Evolutionary conservation across 768 basidiomycete genomes (phyloP).

Genomic region (Calocybe indica): DNA sequence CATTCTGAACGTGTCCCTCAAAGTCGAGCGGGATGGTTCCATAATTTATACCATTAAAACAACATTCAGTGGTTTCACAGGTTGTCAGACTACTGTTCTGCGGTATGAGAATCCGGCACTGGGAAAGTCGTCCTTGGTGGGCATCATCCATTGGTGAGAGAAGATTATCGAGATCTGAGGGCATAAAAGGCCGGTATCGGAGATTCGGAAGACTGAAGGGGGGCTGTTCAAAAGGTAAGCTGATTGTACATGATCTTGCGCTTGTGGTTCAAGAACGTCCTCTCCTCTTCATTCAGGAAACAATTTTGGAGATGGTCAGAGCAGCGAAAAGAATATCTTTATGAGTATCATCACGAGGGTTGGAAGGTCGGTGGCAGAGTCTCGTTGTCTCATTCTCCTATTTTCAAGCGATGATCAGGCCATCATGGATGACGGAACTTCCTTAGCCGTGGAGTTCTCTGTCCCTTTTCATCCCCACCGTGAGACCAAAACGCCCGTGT

Average conservation of each 20-base stretch:
- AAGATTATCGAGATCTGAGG: constrained; percentile 41
- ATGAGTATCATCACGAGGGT: constrained; percentile 33
- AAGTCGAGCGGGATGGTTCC: constrained; percentile 36
- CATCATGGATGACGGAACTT: constrained; percentile 16
- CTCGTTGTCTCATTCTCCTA: constrained; percentile 1
- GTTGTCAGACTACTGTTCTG: constrained; percentile 38
- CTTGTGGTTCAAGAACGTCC: neutral
- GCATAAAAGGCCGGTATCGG: constrained; percentile 29
- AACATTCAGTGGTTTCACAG: constrained; percentile 30
- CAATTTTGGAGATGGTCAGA: constrained; percentile 40
- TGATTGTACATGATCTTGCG: neutral
- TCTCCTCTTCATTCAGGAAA: constrained; percentile 17
- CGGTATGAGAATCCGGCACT: constrained; percentile 40
- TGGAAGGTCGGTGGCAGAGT: constrained; percentile 27
- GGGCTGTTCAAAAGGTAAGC: constrained; percentile 31
- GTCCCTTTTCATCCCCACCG: constrained; percentile 41
- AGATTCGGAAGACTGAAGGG: constrained; percentile 33
- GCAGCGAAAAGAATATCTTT: constrained; percentile 34
- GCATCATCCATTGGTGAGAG: constrained; percentile 45
- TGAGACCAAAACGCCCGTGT: constrained; percentile 30
- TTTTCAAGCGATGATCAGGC: constrained; percentile 9
- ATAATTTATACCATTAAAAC: constrained; percentile 39
- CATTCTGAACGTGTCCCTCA: constrained; percentile 38
- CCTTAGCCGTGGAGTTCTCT: constrained; percentile 26
- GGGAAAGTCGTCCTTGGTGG: constrained; percentile 29